These are phyloP conservation scores for Xylariaceae sp. DNA, from an alignment of 2,329 filamentous ascomycete species.

Conservation along the genomic window DNA sequence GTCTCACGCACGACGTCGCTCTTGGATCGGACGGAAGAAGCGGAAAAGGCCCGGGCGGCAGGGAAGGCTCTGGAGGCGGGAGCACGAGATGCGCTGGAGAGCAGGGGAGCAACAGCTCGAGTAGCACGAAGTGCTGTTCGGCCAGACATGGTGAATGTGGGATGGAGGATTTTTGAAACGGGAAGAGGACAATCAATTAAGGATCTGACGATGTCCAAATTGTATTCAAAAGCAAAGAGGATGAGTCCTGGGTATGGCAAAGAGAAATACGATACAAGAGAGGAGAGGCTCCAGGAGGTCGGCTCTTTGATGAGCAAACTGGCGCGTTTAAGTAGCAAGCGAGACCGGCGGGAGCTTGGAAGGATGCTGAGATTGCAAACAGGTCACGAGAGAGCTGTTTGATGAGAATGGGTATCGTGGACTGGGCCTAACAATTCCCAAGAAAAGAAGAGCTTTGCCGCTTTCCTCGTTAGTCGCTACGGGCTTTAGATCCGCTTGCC, in stretches of 20 bases:
- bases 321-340: conserved; percentile 8
- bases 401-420: conserved; percentile 18
- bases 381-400: conserved; percentile 17
- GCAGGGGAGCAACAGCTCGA: conserved; percentile 28
- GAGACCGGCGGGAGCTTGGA: conserved; percentile 17
- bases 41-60: conserved; percentile 34
- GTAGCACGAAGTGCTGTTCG: conserved; percentile 29
- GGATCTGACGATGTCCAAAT: conserved; percentile 1
- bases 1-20: conserved; percentile 54
- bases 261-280: conserved; percentile 10
- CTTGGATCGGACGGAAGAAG: conserved; percentile 37
- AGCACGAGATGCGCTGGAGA: conserved; percentile 22
- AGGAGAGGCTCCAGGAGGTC: conserved; percentile 1
- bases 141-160: conserved; percentile 27
- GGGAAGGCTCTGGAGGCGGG: conserved; percentile 24
- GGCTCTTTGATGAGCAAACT: conserved; percentile 3
- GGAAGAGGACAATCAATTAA: neutral
- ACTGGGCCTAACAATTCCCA: conserved; percentile 11
- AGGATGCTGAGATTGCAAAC: conserved; percentile 18
- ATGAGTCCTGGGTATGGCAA: conserved; percentile 3
- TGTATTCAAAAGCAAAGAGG: neutral
- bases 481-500: conserved; percentile 19
- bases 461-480: conserved; percentile 14
- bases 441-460: conserved; percentile 7
- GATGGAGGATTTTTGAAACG: conserved; percentile 1